Percentiles rank a stretch among this genome's conserved stretches.
Evolutionary conservation across 202 grass and related monocot species (phyloP).

Genomic region (Thinopyrum obtusiflorum): DNA sequence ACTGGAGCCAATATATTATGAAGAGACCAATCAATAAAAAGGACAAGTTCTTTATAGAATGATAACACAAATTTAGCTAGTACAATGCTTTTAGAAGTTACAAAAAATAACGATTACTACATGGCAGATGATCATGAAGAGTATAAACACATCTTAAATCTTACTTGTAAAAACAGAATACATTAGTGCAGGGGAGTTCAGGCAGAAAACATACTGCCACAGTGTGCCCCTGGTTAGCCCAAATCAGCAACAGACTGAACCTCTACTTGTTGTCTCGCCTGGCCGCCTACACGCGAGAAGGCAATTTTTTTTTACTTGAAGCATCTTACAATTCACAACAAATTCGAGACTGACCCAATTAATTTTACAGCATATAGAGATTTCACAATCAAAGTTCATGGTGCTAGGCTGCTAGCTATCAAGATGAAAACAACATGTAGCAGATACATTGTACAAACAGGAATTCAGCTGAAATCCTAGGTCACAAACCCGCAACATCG

Average conservation of each 20-base stretch:
- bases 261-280: slow-evolving; percentile 77
- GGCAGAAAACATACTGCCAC: slow-evolving; percentile 44
- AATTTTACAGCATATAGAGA: too few relatives aligned
- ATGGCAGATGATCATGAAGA: background rate
- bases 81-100: background rate
- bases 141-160: background rate
- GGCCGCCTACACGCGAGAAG: slow-evolving; percentile 50
- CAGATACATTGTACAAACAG: too few relatives aligned
- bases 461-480: too few relatives aligned
- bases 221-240: slow-evolving; percentile 84
- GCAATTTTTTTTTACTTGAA: background rate
- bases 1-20: too few relatives aligned
- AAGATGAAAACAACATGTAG: too few relatives aligned
- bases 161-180: background rate
- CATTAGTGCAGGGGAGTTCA: background rate
- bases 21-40: too few relatives aligned
- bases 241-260: slow-evolving; percentile 68
- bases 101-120: background rate
- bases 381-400: too few relatives aligned
- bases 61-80: too few relatives aligned
- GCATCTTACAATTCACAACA: background rate
- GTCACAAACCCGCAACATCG: too few relatives aligned
- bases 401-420: too few relatives aligned
- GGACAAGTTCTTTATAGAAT: too few relatives aligned
- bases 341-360: too few relatives aligned